Evolutionary conservation across 352 stramenopile species (phyloP).

Genomic region (Pilasporangium apinafurcum): DNA sequence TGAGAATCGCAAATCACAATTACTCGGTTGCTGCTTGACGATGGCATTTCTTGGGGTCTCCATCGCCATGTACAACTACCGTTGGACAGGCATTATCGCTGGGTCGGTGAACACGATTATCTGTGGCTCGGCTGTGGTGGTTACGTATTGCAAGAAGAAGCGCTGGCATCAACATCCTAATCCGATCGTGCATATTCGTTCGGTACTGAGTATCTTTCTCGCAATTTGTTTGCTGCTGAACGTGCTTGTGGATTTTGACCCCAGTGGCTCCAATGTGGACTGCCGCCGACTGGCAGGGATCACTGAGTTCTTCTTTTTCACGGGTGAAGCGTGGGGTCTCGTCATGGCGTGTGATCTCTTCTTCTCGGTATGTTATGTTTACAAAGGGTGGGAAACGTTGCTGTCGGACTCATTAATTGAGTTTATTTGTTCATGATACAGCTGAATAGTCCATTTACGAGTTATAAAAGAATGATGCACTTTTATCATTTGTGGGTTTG

Average conservation of each 20-base stretch:
- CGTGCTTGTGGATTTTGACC: slow-evolving; percentile 73
- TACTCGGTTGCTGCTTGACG: slow-evolving; percentile 79
- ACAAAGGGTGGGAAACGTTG: not conserved
- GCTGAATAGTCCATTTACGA: slow-evolving; percentile 85
- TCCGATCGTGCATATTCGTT: slow-evolving; percentile 83
- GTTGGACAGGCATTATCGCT: slow-evolving; percentile 83
- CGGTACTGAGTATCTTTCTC: slow-evolving; percentile 82
- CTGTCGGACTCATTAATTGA: not conserved
- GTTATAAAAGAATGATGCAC: slow-evolving; percentile 86
- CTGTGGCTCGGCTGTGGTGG: slow-evolving; percentile 75
- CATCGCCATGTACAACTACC: slow-evolving; percentile 86
- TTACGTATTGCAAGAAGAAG: slow-evolving; percentile 86
- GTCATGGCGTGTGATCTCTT: slow-evolving; percentile 87
- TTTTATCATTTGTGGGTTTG: slow-evolving; percentile 87
- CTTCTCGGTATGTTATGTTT: slow-evolving; percentile 47
- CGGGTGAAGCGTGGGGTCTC: slow-evolving; percentile 78
- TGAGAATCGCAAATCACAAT: slow-evolving; percentile 85
- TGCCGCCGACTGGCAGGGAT: slow-evolving; percentile 72
- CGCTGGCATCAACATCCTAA: slow-evolving; percentile 88
- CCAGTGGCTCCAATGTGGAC: slow-evolving; percentile 30
- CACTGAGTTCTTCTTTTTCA: slow-evolving; percentile 89
- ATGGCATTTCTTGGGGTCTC: slow-evolving; percentile 83
- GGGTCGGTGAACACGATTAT: slow-evolving; percentile 85
- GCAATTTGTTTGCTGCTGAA: slow-evolving; percentile 80
- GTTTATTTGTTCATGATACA: slow-evolving; percentile 2